A percentile compares a stretch with the other conserved stretches of the same genome.
phyloP scores from a whole-genome alignment of 163 green algal species.

The Scenedesmus sp. region DNA sequence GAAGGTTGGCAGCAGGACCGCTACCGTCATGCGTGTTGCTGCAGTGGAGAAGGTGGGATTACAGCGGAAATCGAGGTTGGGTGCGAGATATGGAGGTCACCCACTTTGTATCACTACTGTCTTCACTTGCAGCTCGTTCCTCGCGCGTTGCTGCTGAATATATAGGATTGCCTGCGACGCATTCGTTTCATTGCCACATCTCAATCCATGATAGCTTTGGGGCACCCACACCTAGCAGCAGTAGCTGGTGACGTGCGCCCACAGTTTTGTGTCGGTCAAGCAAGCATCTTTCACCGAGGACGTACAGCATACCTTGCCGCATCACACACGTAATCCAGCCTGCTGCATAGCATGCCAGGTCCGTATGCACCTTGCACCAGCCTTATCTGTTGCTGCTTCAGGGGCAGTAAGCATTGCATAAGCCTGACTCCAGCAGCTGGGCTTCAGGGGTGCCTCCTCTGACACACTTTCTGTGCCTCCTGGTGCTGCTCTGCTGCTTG shows the following conservation, averaged over 20 bases:
- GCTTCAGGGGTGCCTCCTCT: neutral
- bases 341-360: neutral
- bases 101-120: neutral
- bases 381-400: neutral
- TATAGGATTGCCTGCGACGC: too few relatives aligned
- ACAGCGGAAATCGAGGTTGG: too few relatives aligned
- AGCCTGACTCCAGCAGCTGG: neutral
- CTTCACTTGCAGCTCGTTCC: neutral
- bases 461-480: neutral
- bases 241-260: conserved; percentile 11
- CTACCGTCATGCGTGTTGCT: conserved; percentile 30
- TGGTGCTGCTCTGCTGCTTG: neutral
- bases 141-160: neutral
- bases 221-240: neutral
- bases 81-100: neutral
- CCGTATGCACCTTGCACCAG: neutral
- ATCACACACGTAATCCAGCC: neutral
- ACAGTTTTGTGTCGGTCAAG: neutral
- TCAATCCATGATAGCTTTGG: neutral
- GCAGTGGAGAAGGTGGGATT: conserved; percentile 44
- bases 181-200: too few relatives aligned
- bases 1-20: conserved; percentile 19
- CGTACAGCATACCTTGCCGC: neutral
- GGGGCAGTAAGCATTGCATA: neutral
- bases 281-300: neutral